Evolutionary conservation across 352 stramenopile genomes (phyloP).

Genomic region (Phytophthora parvispora): DNA sequence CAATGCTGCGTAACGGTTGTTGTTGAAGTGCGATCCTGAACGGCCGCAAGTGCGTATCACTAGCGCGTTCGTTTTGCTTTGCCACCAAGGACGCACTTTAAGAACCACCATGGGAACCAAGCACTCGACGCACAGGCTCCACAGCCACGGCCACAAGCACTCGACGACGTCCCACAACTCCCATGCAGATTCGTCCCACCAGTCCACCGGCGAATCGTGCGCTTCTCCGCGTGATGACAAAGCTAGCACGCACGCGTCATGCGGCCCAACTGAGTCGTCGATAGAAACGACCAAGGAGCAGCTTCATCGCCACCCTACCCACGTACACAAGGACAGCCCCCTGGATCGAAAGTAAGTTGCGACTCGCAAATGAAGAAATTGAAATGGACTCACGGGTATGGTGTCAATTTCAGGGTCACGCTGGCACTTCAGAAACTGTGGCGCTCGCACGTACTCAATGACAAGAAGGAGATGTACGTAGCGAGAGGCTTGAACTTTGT

Average conservation of each 20-base stretch:
- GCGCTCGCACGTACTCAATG: constrained; percentile 50
- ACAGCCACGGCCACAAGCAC: not conserved
- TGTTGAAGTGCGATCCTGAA: constrained; percentile 3
- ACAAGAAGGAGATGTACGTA: constrained; percentile 44
- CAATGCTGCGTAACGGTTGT: not conserved
- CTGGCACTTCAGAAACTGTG: constrained; percentile 72
- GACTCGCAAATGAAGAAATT: not conserved
- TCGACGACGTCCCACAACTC: not conserved
- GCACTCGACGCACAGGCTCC: constrained; percentile 3
- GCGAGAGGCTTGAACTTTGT: not conserved
- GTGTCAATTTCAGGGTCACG: constrained; percentile 47
- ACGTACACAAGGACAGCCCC: constrained; percentile 11
- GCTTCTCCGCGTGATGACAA: constrained; percentile 1
- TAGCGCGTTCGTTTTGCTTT: not conserved
- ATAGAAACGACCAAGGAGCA: not conserved
- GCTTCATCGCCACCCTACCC: constrained; percentile 1
- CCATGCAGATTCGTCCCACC: not conserved
- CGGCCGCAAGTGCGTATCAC: not conserved
- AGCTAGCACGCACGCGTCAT: not conserved
- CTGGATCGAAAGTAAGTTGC: constrained; percentile 67
- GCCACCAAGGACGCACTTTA: not conserved
- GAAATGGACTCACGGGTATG: not conserved
- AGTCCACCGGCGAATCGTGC: constrained; percentile 2
- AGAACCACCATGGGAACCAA: constrained; percentile 13
- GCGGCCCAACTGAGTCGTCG: constrained; percentile 1